Base-by-base conservation (phyloP, 2,329 filamentous ascomycete genomes). In the Venturia oleaginea region DNA sequence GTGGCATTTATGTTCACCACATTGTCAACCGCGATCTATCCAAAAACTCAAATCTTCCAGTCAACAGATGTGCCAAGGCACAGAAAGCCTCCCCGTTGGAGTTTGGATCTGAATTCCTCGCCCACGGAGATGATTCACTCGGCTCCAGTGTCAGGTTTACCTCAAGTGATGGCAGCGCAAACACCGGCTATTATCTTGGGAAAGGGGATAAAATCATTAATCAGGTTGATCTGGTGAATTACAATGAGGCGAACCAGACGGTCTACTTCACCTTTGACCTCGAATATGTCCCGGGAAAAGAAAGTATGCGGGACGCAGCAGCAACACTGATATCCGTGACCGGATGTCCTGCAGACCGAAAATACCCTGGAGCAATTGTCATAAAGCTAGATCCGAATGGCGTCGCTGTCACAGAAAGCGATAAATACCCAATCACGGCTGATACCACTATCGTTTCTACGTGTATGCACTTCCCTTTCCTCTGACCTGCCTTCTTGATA, bases 1-100 rank as follows among this genome's bases (percentile, higher is more conserved):
- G 38, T 15, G 61, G 61, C 3, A 27, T 63, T 10, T 57, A 63
- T 10, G n/a, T 63, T 24, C 61, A 63, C 46, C 61, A 63, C 61
- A 40, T 63, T 19, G 17, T 63, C 32, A 37, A 4, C 4, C 4
- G n/a, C 61, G 46, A 57, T 22, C 2, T 62, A 11, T 8, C 17
- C 22, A 62, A 62, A 48, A 10, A 2, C 17, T 2, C 17, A 38
- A 22, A n/a, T 15, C 11, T 22, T 10, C 57, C 38, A 4, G 34
- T 38, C 32, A n/a, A 22, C 27, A 40, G 4, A 37, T 42, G 32
- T 38, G 6, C 57, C 11, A 19, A 4, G 1, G 57, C 13, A 19
- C 11, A 10, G 5, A 54, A 32, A n/a, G n/a, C 6, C 17, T 40
- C 38, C 6, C 11, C 57, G 5, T 19, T 38, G 3, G 30, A 17